Percentiles rank a stretch among this genome's conserved stretches.
These are phyloP conservation scores for Plantago major DNA, from an alignment of 257 asterid genomes.

Conservation along the genomic window DNA sequence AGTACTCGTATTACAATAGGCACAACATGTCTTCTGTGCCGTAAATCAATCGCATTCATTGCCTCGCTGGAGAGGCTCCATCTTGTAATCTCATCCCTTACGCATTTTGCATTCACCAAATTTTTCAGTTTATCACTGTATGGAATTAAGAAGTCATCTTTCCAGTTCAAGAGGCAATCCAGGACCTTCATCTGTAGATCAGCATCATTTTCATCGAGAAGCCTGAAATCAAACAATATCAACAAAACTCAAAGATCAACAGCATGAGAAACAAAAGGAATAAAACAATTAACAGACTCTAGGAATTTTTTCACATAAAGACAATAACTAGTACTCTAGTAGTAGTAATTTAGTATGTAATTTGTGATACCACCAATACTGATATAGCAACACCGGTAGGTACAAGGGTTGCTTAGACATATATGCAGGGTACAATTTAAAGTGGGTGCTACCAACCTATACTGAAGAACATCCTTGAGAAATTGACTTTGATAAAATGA, in stretches of 20 bases:
- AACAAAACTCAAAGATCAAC: background rate
- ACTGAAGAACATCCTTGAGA: slow-evolving; percentile 59
- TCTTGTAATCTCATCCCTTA: slow-evolving; percentile 80
- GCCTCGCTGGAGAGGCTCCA: slow-evolving; percentile 83
- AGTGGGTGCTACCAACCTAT: slow-evolving; percentile 49
- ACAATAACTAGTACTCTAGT: background rate
- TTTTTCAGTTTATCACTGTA: slow-evolving; percentile 66
- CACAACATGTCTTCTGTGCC: slow-evolving; percentile 61
- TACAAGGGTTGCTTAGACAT: too few relatives aligned
- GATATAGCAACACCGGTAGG: too few relatives aligned
- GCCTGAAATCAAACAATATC: slow-evolving; percentile 41
- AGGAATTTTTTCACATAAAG: slow-evolving; percentile 1
- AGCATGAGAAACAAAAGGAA: background rate
- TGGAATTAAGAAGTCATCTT: slow-evolving; percentile 70
- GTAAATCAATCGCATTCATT: slow-evolving; percentile 41
- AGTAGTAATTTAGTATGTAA: too few relatives aligned
- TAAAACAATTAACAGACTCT: slow-evolving; percentile 3
- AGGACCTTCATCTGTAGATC: slow-evolving; percentile 78
- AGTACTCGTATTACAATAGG: slow-evolving; percentile 70
- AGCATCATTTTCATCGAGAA: slow-evolving; percentile 81
- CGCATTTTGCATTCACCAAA: slow-evolving; percentile 50
- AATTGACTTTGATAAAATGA: slow-evolving; percentile 49
- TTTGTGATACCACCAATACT: too few relatives aligned
- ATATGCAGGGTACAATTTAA: background rate
- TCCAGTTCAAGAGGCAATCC: slow-evolving; percentile 90